A percentile compares a stretch with the other conserved stretches of the same genome.
These are phyloP conservation scores for Ogataea henricii DNA, from an alignment of 805 yeast genomes.

Conservation along the genomic window DNA sequence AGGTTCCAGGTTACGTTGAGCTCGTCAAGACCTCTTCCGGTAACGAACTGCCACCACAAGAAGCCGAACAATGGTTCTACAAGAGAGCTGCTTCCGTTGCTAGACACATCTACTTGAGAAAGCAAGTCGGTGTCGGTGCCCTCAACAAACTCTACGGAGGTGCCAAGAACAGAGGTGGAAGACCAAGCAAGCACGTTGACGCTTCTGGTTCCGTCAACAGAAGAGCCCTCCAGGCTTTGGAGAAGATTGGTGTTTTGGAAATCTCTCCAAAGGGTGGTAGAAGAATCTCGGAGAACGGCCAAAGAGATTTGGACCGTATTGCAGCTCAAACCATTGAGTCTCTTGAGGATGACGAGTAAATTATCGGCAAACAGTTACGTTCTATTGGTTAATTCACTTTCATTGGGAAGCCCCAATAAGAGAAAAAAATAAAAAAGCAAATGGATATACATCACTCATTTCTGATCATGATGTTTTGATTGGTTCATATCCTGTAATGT, in stretches of 20 bases:
- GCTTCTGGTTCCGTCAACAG: slow-evolving; percentile 99
- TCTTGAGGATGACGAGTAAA: slow-evolving; percentile 61
- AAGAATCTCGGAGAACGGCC: slow-evolving; percentile 98
- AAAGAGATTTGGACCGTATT: slow-evolving; percentile 99
- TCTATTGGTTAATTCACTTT: slow-evolving; percentile 9
- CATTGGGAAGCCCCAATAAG: neutral
- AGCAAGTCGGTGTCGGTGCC: slow-evolving; percentile 98
- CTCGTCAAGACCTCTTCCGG: slow-evolving; percentile 98
- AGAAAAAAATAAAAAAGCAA: slow-evolving; percentile 8
- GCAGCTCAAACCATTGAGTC: slow-evolving; percentile 98
- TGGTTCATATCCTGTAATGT: slow-evolving; percentile 9
- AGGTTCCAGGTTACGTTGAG: slow-evolving; percentile 99
- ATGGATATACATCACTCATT: slow-evolving; percentile 9
- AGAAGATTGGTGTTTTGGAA: slow-evolving; percentile 97
- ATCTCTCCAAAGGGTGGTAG: slow-evolving; percentile 98
- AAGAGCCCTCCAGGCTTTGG: slow-evolving; percentile 96
- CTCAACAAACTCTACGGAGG: slow-evolving; percentile 99
- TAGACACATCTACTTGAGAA: slow-evolving; percentile 99
- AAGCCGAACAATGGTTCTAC: slow-evolving; percentile 99
- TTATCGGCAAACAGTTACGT: slow-evolving; percentile 22
- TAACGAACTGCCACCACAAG: slow-evolving; percentile 99
- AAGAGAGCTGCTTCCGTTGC: slow-evolving; percentile 99
- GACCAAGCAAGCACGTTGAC: slow-evolving; percentile 98
- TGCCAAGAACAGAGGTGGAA: slow-evolving; percentile 97
- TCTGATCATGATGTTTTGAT: neutral